phyloP scores from a whole-genome alignment of 1,284 basidiomycete species.

The Amylostereum chailletii region DNA sequence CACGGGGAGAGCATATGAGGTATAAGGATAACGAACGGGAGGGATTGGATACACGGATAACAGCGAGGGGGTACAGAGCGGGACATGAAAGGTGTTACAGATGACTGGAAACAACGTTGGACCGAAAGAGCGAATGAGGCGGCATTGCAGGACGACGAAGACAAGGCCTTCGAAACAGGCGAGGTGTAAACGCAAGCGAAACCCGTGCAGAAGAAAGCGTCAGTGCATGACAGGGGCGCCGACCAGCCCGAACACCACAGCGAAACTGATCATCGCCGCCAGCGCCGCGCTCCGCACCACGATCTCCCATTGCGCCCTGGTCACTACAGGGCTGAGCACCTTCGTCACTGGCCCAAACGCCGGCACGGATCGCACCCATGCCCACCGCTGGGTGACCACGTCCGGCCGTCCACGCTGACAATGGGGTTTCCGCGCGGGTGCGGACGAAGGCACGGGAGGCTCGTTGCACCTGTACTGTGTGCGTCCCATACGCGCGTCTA shows the following conservation, averaged over 20 bases:
- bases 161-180: too few relatives aligned
- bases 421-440: slow-evolving; percentile 2
- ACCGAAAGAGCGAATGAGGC: too few relatives aligned
- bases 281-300: slow-evolving; percentile 34
- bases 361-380: slow-evolving; percentile 43
- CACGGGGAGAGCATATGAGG: too few relatives aligned
- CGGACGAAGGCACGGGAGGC: slow-evolving; percentile 1
- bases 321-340: slow-evolving; percentile 59
- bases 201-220: not conserved
- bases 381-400: not conserved
- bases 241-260: slow-evolving; percentile 21
- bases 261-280: slow-evolving; percentile 20
- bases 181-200: too few relatives aligned
- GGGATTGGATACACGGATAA: too few relatives aligned
- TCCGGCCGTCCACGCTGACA: slow-evolving; percentile 3
- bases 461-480: slow-evolving; percentile 22
- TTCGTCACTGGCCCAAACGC: slow-evolving; percentile 65
- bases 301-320: slow-evolving; percentile 72
- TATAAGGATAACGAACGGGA: too few relatives aligned
- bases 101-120: too few relatives aligned
- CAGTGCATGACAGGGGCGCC: slow-evolving; percentile 19
- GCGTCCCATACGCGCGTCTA: slow-evolving; percentile 12
- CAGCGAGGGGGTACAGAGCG: too few relatives aligned
- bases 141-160: too few relatives aligned
- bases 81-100: too few relatives aligned